Conservation (phyloP, 371 early-diverging fungal species). For the Rhizopus arrhizus region DNA sequence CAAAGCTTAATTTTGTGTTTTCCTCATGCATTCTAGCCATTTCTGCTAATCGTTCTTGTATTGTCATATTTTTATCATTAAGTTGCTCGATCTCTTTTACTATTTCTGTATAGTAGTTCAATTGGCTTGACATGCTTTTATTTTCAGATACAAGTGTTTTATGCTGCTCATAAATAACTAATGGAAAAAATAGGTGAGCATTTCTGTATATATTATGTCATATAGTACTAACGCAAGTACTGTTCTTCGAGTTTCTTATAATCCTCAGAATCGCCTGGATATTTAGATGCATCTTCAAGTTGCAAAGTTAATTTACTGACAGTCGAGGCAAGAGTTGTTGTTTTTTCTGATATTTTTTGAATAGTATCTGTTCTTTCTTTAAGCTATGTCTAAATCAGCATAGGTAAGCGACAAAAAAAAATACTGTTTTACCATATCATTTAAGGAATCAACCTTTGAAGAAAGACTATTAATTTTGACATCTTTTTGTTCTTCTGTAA, state of each 20-base stretch:
- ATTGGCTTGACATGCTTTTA: conserved; percentile 28
- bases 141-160: conserved; percentile 24
- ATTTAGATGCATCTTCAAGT: background rate
- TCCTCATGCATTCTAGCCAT: conserved; percentile 32
- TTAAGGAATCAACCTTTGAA: background rate
- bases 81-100: conserved; percentile 37
- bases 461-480: background rate
- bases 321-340: background rate
- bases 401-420: background rate
- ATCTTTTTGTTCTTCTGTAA: background rate
- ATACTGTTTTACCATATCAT: background rate
- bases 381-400: background rate
- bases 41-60: conserved; percentile 31
- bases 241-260: background rate
- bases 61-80: conserved; percentile 34
- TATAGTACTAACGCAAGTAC: background rate
- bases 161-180: background rate
- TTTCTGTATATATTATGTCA: too few relatives aligned
- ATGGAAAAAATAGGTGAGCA: background rate
- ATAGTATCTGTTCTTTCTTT: background rate
- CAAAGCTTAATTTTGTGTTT: conserved; percentile 26
- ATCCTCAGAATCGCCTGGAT: background rate
- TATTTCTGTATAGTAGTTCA: conserved; percentile 38
- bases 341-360: background rate
- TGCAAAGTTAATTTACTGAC: background rate